A percentile compares a stretch with the other conserved stretches of the same genome.
Evolutionary conservation across 169 alveolate species (phyloP).

Genomic region (Plasmodium vivax): DNA sequence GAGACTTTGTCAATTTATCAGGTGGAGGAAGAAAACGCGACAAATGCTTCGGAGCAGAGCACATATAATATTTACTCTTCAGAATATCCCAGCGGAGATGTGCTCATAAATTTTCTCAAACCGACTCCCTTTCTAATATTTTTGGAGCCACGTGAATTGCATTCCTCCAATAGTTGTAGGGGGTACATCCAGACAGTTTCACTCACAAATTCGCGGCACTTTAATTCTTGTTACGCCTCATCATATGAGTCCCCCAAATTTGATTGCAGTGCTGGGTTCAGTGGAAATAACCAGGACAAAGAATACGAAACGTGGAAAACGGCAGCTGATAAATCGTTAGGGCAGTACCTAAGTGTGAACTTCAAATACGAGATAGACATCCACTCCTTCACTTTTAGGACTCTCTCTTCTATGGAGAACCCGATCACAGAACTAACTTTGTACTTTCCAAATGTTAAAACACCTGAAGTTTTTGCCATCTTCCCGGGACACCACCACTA

Average conservation of each 20-base stretch:
- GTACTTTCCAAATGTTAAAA: constrained; percentile 67
- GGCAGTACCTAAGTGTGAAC: constrained; percentile 79
- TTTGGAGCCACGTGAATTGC: constrained; percentile 72
- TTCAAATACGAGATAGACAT: constrained; percentile 82
- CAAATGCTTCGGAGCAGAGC: constrained; percentile 55
- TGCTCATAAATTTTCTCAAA: constrained; percentile 25
- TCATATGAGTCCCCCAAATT: constrained; percentile 79
- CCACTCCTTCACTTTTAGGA: constrained; percentile 79
- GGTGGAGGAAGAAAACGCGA: constrained; percentile 50
- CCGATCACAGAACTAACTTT: constrained; percentile 80
- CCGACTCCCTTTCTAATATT: constrained; percentile 79
- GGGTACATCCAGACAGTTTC: constrained; percentile 75
- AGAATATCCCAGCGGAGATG: constrained; percentile 60
- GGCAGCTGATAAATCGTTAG: constrained; percentile 76
- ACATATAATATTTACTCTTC: constrained; percentile 67
- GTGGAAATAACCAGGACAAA: constrained; percentile 81
- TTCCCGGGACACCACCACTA: constrained; percentile 71
- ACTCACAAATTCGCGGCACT: constrained; percentile 37
- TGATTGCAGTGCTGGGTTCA: constrained; percentile 81
- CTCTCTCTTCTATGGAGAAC: constrained; percentile 76
- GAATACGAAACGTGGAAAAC: constrained; percentile 84
- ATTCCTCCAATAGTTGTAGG: constrained; percentile 73
- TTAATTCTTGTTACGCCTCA: constrained; percentile 76
- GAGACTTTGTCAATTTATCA: constrained; percentile 71
- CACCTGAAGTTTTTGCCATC: constrained; percentile 54